Conservation (phyloP, 345 rosid species). For the Aegle marmelos region DNA sequence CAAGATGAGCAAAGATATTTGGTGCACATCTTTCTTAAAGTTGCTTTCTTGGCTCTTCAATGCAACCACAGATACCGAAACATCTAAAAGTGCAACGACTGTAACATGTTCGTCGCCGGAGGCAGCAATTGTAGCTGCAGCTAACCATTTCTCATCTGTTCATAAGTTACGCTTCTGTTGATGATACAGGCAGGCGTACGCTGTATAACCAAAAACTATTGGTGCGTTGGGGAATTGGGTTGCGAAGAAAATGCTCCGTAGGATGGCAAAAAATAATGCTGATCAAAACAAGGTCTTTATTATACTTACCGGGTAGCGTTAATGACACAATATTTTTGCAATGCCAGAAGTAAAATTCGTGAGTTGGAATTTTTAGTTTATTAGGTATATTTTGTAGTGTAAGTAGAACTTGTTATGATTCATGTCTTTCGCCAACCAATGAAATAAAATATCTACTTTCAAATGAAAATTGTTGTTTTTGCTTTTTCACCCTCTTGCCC, state of each 20-base stretch:
- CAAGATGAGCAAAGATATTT: conserved; percentile 14
- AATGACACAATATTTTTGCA: too few relatives aligned
- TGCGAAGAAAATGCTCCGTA: neutral
- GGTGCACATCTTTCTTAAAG: conserved; percentile 3
- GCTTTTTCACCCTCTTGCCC: neutral
- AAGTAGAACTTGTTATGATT: too few relatives aligned
- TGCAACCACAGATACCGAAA: neutral
- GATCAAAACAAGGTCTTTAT: too few relatives aligned
- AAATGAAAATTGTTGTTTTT: neutral
- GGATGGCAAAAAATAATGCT: too few relatives aligned
- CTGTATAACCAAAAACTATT: neutral
- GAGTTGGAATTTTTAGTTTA: too few relatives aligned
- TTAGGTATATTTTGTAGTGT: too few relatives aligned
- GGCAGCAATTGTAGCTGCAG: conserved; percentile 26
- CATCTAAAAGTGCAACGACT: neutral
- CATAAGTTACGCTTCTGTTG: conserved; percentile 12
- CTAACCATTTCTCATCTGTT: conserved; percentile 46
- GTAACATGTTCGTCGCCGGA: conserved; percentile 15
- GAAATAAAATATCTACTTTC: neutral
- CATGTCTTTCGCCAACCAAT: too few relatives aligned
- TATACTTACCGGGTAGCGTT: too few relatives aligned
- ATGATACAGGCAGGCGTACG: neutral
- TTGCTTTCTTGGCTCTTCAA: neutral
- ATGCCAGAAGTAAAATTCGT: too few relatives aligned
- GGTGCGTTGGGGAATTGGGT: neutral